Conservation (phyloP, 306 rosid genomes). For the Dryas alaskensis region DNA sequence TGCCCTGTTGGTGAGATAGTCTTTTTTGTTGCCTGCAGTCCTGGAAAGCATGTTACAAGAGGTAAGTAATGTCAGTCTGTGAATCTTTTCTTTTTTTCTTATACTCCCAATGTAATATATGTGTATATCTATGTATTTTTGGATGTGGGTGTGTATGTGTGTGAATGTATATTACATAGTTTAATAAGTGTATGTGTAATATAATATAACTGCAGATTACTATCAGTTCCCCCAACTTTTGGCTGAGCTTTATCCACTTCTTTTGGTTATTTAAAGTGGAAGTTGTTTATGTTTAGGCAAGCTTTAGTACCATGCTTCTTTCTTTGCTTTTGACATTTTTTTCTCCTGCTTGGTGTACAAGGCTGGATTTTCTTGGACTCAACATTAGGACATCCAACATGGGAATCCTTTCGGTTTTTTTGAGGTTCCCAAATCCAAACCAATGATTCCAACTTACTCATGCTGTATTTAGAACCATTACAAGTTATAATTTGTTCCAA, state of each 20-base stretch:
- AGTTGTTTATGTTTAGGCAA: not conserved
- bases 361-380: constrained; percentile 5
- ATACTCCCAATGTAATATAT: not conserved
- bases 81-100: not conserved
- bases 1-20: not conserved
- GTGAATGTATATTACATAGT: not conserved
- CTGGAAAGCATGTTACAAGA: constrained; percentile 6
- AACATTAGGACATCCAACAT: constrained; percentile 1
- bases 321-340: not conserved
- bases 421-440: constrained; percentile 2
- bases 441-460: not conserved
- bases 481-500: not conserved
- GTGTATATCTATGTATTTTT: not conserved
- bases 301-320: constrained; percentile 1
- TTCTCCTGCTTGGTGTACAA: constrained; percentile 1
- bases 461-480: not conserved
- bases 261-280: constrained; percentile 12
- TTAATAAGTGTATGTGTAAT: not conserved
- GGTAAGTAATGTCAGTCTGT: constrained; percentile 9
- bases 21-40: not conserved
- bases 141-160: not conserved
- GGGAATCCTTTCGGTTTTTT: not conserved
- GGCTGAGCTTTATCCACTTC: constrained; percentile 9
- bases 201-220: constrained; percentile 3
- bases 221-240: constrained; percentile 7